Base-by-base conservation (phyloP, 2,329 filamentous ascomycete species). In the Hypocreales sp. region DNA sequence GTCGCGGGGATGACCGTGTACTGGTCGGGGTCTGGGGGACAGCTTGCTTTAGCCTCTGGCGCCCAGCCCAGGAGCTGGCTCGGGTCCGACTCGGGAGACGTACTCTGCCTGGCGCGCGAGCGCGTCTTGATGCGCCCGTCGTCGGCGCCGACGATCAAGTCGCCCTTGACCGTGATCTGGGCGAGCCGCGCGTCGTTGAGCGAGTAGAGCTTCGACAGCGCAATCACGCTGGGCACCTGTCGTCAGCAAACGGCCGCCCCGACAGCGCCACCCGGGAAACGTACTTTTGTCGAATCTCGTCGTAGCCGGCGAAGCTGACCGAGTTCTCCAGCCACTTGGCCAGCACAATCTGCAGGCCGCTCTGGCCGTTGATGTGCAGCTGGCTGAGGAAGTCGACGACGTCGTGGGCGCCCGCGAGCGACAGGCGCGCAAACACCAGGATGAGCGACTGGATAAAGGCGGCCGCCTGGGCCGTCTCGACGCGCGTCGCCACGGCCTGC, bases 311-410 rank as follows among this genome's bases (percentile, higher is more conserved):
- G 55, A 98, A 98, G 51, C 79, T 92, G 51, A 92, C 71, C 4
- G 84, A 93, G 53, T 95, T 93, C 57, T 95, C 90, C 1, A 98
- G 63, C 90, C 90, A 98, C 55, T 95, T 94, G 53, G 75, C 68
- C 38, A 95, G 59, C 4, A 98, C 90, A 15, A 94, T 75, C 36
- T 86, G 72, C 7, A 98, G 59, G n/a, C 86, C 90, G 43, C 67
- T 92, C 45, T 79, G 65, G 12, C 75, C 76, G 25, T 72, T 71
- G 37, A 95, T 79, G 40, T 83, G 69, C 35, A 93, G 77, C 44
- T 83, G 76, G 34, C 78, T 78, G 18, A 98, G 63, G 57, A 98
- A 98, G 30, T 90, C 77, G 10, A 95, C 78, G 2, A 98, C 86
- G 42, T 95, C 90, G 15, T 73, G 72, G 8, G 87, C 79, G 25